Evolutionary conservation across 2,329 filamentous ascomycete genomes (phyloP), one percentile per base, ranked within the genome.

Genomic region (Zalaria obscura): DNA sequence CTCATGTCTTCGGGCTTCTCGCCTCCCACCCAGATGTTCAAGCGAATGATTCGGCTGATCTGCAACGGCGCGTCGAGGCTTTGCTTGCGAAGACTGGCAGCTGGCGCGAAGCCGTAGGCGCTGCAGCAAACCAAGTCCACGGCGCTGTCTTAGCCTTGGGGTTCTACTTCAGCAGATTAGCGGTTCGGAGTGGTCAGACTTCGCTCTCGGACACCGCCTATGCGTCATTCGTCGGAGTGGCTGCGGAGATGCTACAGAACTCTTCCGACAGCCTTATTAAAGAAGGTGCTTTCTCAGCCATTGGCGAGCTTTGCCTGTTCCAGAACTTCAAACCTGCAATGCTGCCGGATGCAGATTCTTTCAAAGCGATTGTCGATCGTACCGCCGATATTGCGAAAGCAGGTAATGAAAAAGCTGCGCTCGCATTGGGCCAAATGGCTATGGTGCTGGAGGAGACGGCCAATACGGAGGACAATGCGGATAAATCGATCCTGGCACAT

Each of bases 391-490:
- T 80, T 45, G 80, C 84, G 6, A 91, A 87, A 55, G 78, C 82
- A 43, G 83, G 86, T 5, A 83, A 84, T 43, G 88, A 93, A 53
- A 78, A 73, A 43, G 83, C 89, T 0, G 89, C 95, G 39, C 61
- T 75, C n/a, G 77, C 84, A 3, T 67, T 96, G 4, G 91, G 91
- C 0, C 73, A 83, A 38, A 64, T 96, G 3, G 78, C 82, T 0
- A 73, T 85, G 40, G 73, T 80, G 1, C 60, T 77, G 3, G 61
- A 67, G 8, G 65, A 72, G 29, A 59, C 67, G 34, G 50, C 54
- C 0, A 48, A 56, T 3, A 52, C 52, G 1, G 52, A 57, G 11
- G 54, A 55, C 4, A 45, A 52, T 27, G 52, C 59, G 28, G 62
- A 65, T 2, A 52, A 57, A 3, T 62, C 59, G 8, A 48, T 60